Conservation (phyloP, 495 filamentous ascomycete species). For the Penicillium lagena region DNA sequence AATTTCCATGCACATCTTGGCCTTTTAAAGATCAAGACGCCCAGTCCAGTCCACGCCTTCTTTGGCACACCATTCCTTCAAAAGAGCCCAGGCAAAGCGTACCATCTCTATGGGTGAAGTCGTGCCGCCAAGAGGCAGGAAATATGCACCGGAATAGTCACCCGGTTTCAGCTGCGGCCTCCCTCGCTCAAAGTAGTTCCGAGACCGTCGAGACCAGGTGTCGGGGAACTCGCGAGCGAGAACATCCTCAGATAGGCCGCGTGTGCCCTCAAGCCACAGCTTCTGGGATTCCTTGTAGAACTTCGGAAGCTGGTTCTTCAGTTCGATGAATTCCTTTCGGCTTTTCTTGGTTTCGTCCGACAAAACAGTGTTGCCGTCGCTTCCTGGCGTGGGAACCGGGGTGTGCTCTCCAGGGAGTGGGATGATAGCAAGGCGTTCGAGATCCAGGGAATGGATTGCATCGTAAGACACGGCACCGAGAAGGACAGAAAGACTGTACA, state of each 20-base stretch:
- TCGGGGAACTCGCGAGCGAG: constrained; percentile 36
- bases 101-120: constrained; percentile 42
- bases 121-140: constrained; percentile 34
- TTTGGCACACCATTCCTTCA: constrained; percentile 41
- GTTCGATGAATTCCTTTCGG: constrained; percentile 32
- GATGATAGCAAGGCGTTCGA: constrained; percentile 37
- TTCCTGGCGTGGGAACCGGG: constrained; percentile 31
- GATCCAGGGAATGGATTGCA: constrained; percentile 36
- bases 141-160: constrained; percentile 37
- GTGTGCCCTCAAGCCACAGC: constrained; percentile 40
- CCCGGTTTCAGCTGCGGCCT: constrained; percentile 24
- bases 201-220: constrained; percentile 39
- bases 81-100: constrained; percentile 35
- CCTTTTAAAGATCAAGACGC: constrained; percentile 22
- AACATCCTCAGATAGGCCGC: constrained; percentile 36
- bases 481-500: constrained; percentile 37
- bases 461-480: constrained; percentile 44
- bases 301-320: constrained; percentile 35
- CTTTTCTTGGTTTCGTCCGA: constrained; percentile 30
- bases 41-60: constrained; percentile 38
- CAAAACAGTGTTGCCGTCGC: constrained; percentile 24
- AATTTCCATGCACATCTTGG: background rate
- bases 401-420: constrained; percentile 34
- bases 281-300: constrained; percentile 34
- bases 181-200: constrained; percentile 31